Evolutionary conservation across 495 filamentous ascomycete species (phyloP).

Genomic region (Trichocladium uniseriatum): DNA sequence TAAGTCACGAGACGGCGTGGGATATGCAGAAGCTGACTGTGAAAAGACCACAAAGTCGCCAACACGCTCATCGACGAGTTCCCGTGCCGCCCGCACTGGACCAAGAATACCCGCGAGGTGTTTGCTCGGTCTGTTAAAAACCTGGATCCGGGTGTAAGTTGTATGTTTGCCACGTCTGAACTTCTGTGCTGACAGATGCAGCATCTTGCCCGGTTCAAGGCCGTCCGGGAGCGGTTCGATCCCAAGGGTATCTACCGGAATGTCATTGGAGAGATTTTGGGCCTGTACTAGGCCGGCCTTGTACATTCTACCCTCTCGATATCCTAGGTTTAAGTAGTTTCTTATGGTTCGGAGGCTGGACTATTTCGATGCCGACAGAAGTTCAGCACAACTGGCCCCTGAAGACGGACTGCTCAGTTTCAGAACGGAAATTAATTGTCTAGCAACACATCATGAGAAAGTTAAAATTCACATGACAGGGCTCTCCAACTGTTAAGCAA

Average conservation of each 20-base stretch:
- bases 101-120: conserved; percentile 42
- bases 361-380: too few species aligned
- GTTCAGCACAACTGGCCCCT: too few species aligned
- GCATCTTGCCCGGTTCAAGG: conserved; percentile 38
- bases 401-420: too few species aligned
- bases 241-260: conserved; percentile 38
- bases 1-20: conserved; percentile 14
- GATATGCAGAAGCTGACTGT: not conserved
- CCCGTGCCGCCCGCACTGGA: conserved; percentile 43
- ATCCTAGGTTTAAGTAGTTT: too few species aligned
- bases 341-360: too few species aligned
- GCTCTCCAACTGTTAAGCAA: too few species aligned
- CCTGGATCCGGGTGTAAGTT: conserved; percentile 30
- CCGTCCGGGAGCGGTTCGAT: conserved; percentile 36
- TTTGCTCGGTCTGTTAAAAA: conserved; percentile 36
- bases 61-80: conserved; percentile 42
- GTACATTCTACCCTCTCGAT: too few species aligned
- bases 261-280: conserved; percentile 39
- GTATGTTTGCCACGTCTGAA: not conserved
- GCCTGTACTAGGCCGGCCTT: conserved; percentile 22
- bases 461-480: too few species aligned
- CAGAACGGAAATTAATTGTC: too few species aligned
- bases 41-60: conserved; percentile 33
- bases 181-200: conserved; percentile 1
- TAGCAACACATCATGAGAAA: too few species aligned